Percentiles rank a stretch among this genome's conserved stretches.
phyloP scores from a whole-genome alignment of 2,329 filamentous ascomycete species.

The Xylariomycetidae sp. region DNA sequence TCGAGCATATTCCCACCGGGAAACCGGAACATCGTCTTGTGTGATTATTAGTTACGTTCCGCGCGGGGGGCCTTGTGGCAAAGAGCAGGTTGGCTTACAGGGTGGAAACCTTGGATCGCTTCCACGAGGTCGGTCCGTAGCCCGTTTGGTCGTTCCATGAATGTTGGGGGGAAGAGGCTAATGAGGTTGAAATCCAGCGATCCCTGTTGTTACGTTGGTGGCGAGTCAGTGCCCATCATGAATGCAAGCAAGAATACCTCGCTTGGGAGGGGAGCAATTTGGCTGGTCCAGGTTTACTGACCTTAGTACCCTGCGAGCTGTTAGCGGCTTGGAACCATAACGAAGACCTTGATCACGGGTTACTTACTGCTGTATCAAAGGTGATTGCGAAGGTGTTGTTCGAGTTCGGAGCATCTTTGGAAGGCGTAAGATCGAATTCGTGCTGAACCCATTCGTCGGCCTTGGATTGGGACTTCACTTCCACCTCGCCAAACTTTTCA shows the following conservation, averaged over 20 bases:
- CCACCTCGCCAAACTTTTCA: constrained; percentile 38
- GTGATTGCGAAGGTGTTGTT: constrained; percentile 53
- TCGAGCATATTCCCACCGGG: constrained; percentile 61
- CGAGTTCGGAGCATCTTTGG: constrained; percentile 40
- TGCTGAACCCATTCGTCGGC: constrained; percentile 46
- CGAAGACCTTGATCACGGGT: neutral
- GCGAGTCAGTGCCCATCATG: neutral
- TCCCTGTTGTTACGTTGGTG: no score
- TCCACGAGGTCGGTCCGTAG: constrained; percentile 49
- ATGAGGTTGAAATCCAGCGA: constrained; percentile 53
- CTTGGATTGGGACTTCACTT: constrained; percentile 37
- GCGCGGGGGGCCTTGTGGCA: neutral
- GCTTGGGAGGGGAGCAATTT: no score
- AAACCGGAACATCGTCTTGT: constrained; percentile 52
- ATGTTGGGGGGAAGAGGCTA: constrained; percentile 55
- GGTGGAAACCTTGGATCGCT: constrained; percentile 44
- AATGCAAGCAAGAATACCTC: neutral
- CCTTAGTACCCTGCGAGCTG: constrained; percentile 25
- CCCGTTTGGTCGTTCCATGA: constrained; percentile 52
- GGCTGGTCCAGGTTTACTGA: no score
- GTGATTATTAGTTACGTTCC: constrained; percentile 2
- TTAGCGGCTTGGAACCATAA: neutral
- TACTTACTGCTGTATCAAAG: constrained; percentile 37
- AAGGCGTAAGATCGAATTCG: constrained; percentile 36
- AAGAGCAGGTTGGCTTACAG: constrained; percentile 28